Evolutionary conservation across 1,139 yeast species (phyloP).

Genomic region (Arxiozyma heterogenica): DNA sequence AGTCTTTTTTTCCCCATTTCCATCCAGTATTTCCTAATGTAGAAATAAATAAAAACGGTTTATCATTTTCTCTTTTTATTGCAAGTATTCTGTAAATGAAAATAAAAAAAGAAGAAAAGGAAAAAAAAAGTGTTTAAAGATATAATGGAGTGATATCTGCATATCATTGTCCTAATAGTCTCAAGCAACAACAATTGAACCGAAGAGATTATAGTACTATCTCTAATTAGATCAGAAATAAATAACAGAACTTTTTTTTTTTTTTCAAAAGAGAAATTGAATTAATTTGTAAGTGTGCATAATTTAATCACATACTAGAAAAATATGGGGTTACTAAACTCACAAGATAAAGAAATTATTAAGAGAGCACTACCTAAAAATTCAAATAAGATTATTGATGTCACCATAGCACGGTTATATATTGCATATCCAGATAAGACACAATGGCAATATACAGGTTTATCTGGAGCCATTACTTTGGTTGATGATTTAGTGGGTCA

Average conservation of each 20-base stretch:
- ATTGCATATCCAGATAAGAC: conserved; percentile 80
- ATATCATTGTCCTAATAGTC: no score
- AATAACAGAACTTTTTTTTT: neutral
- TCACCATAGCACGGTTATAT: conserved; percentile 82
- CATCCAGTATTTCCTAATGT: neutral
- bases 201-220: neutral
- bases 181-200: no score
- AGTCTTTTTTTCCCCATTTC: neutral
- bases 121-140: neutral
- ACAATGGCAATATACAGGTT: conserved; percentile 80
- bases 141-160: neutral
- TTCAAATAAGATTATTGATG: conserved; percentile 79
- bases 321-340: conserved; percentile 50
- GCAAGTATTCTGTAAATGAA: neutral
- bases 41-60: neutral
- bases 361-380: conserved; percentile 85
- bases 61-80: neutral
- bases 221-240: neutral
- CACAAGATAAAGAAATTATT: conserved; percentile 76
- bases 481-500: conserved; percentile 94
- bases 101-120: no score
- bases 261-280: neutral
- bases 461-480: conserved; percentile 75
- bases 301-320: no score
- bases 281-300: neutral